Evolutionary conservation across 441 rosid species (phyloP).

Genomic region (Jatropha multifida): DNA sequence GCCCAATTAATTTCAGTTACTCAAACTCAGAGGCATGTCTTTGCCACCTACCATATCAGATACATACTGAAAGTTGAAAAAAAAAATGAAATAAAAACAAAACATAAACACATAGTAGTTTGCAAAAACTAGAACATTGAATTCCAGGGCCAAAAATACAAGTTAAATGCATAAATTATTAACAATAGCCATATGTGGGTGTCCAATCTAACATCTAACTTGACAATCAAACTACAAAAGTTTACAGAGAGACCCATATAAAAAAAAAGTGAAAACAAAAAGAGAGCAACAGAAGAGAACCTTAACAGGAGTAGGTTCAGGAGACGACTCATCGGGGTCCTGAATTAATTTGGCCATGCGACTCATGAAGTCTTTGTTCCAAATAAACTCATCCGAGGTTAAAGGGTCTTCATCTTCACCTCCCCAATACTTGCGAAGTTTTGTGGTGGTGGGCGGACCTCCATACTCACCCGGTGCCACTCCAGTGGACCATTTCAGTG

Average conservation of each 20-base stretch:
- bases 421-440: constrained; percentile 83
- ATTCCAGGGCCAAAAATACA: background rate
- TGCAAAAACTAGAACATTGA: background rate
- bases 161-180: background rate
- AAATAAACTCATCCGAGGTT: constrained; percentile 75
- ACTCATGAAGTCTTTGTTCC: constrained; percentile 86
- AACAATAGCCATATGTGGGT: too few species aligned
- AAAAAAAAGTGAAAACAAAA: background rate
- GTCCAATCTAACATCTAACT: background rate
- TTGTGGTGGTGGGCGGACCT: constrained; percentile 72
- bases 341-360: constrained; percentile 65
- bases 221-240: background rate
- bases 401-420: constrained; percentile 81
- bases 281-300: constrained; percentile 21
- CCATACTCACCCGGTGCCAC: constrained; percentile 87
- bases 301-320: constrained; percentile 45
- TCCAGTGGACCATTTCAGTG: constrained; percentile 84
- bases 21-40: background rate
- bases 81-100: background rate
- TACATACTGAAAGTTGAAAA: background rate
- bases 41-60: background rate
- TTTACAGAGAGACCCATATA: background rate
- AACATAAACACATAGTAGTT: background rate
- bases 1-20: background rate
- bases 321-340: constrained; percentile 38